These are phyloP conservation scores for Leccinum broughii DNA, from an alignment of 768 basidiomycete species.

Conservation along the genomic window DNA sequence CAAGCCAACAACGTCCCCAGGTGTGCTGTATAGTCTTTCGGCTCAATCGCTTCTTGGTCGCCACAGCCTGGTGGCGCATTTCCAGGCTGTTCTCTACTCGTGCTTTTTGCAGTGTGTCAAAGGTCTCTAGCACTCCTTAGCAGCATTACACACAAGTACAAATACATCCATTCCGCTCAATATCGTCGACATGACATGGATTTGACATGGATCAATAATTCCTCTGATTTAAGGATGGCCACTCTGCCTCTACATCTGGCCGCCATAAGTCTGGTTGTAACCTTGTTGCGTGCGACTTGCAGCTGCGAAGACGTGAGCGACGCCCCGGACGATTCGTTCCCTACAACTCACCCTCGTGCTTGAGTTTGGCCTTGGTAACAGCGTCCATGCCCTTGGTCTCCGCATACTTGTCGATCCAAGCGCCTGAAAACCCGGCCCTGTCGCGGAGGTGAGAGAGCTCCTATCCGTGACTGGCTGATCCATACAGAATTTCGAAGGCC, in stretches of 20 bases:
- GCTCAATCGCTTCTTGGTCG: no score
- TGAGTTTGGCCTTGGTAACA: neutral
- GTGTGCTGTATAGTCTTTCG: no score
- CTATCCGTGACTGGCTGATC: neutral
- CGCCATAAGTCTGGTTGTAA: neutral
- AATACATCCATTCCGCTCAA: neutral
- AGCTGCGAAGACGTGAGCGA: conserved; percentile 17
- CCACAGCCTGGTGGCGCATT: no score
- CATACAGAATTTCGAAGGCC: conserved; percentile 29
- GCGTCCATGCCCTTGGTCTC: conserved; percentile 30
- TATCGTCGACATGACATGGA: neutral
- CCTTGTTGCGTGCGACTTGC: conserved; percentile 5
- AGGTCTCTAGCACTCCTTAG: conserved; percentile 39
- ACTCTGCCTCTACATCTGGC: conserved; percentile 7
- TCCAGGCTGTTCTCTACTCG: no score
- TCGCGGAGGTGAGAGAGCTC: neutral
- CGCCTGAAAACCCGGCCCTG: conserved; percentile 31
- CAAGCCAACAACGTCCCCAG: no score
- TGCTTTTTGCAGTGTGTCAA: no score
- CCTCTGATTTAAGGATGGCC: conserved; percentile 18
- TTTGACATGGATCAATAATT: neutral
- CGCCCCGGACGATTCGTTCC: no score
- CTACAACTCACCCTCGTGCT: conserved; percentile 16
- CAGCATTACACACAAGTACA: neutral
- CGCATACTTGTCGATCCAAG: conserved; percentile 22